Evolutionary conservation across 108 stramenopile genomes (phyloP), one percentile per base, ranked within the genome.

Genomic region (Mayamaea pseudoterrestris): DNA sequence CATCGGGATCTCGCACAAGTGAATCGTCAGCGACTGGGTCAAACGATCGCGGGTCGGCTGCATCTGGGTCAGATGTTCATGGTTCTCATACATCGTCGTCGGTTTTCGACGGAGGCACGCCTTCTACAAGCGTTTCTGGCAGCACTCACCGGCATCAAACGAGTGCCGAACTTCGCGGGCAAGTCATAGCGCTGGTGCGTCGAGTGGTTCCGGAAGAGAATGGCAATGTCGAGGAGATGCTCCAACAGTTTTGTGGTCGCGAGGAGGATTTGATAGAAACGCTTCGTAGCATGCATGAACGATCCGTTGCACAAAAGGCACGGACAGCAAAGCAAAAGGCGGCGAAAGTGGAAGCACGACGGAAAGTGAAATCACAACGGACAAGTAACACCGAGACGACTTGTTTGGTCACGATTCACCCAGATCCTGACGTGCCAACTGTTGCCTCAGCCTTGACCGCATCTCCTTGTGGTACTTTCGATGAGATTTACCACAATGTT

Each of bases 151-250:
- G 57, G 47, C 16, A 46, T 50, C 5, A 67, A 67, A 42, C 76
- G n/a, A n/a, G 72, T 31, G 71, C 63, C 41, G 86, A 89, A 52
- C 60, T 76, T 47, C 60, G 83, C 32, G 77, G 65, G 0, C 80
- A 90, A 62, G 80, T 90, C 8, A 80, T 77, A 55, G 68, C 68
- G 0, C 59, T 90, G 16, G 80, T 90, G 7, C 60, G 71, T 29
- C 74, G 73, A n/a, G 83, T 84, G 23, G 83, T 84, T 17, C 88
- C 88, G 0, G 88, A 90, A 47, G 88, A 90, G 50, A 64, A 73
- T 27, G 88, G 83, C 32, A 90, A 90, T 61, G 65, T 90, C n/a
- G 80, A 90, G 35, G 88, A 84, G 51, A 90, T 90, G 88, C 63
- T 90, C 57, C 58, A 58, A 7, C 83, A 90, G 48, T 90, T 90